phyloP scores from a whole-genome alignment of 2,329 filamentous ascomycete species.

The Cercospora sp. region DNA sequence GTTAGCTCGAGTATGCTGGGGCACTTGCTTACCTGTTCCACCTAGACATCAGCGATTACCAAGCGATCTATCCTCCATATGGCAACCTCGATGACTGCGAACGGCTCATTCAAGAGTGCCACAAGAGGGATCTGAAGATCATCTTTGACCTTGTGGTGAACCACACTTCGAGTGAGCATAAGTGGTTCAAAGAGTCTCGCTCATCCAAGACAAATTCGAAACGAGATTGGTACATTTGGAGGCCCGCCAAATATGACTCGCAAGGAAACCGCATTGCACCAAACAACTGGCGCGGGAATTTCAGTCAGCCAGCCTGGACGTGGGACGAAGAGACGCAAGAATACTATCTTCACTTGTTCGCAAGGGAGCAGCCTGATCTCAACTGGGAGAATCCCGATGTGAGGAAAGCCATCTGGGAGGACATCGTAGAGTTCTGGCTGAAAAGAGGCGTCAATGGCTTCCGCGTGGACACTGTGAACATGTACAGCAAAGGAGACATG shows the following conservation, averaged over 20 bases:
- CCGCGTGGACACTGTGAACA: conserved; percentile 51
- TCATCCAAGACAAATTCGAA: conserved; percentile 54
- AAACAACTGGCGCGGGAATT: conserved; percentile 52
- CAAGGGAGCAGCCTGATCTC: conserved; percentile 49
- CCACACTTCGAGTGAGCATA: conserved; percentile 47
- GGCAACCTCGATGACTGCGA: conserved; percentile 47
- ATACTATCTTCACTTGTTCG: conserved; percentile 52
- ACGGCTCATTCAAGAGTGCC: conserved; percentile 44
- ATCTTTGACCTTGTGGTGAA: conserved; percentile 48
- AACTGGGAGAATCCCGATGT: conserved; percentile 51
- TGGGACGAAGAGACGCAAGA: conserved; percentile 50
- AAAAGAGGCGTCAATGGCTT: conserved; percentile 45
- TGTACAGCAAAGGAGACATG: conserved; percentile 48
- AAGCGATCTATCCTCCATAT: conserved; percentile 14
- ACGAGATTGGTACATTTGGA: conserved; percentile 67
- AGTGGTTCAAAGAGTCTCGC: conserved; percentile 59
- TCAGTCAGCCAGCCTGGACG: conserved; percentile 45
- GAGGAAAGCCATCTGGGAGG: conserved; percentile 46
- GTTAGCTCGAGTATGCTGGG: neutral
- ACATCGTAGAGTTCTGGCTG: conserved; percentile 50
- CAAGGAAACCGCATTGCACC: conserved; percentile 58
- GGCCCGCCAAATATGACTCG: conserved; percentile 55
- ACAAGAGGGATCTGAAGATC: conserved; percentile 49
- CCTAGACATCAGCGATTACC: conserved; percentile 4
- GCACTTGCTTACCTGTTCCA: neutral